These are phyloP conservation scores for Sodiomyces alkalinus DNA, from an alignment of 2,329 filamentous ascomycete genomes.

Conservation along the genomic window DNA sequence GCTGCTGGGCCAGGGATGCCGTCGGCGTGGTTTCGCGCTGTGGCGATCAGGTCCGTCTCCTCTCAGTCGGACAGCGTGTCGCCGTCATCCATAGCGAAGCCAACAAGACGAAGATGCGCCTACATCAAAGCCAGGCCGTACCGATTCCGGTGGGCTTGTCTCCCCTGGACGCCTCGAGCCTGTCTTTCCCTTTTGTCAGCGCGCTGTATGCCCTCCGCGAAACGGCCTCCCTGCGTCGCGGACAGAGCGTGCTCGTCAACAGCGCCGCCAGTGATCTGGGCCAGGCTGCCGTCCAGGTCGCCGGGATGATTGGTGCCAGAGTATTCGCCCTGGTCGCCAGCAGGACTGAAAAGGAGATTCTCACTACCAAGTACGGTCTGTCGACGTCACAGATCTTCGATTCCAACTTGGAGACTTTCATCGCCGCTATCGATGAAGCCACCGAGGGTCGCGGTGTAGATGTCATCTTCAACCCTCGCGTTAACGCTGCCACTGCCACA, in stretches of 20 bases:
- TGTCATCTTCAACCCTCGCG: conserved; percentile 2
- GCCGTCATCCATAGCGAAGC: conserved; percentile 1
- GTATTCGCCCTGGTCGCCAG: background rate
- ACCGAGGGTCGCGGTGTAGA: background rate
- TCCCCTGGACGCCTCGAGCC: conserved; percentile 2
- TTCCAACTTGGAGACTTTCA: background rate
- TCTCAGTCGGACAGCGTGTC: conserved; percentile 6
- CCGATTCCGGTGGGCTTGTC: background rate
- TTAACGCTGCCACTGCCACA: no score
- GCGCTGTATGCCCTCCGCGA: conserved; percentile 10
- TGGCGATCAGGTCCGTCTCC: conserved; percentile 7
- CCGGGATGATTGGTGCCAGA: background rate
- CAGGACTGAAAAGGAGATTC: background rate
- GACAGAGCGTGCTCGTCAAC: conserved; percentile 11
- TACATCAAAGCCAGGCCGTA: conserved; percentile 1
- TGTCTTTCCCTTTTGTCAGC: conserved; percentile 1
- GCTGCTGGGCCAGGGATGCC: conserved; percentile 4
- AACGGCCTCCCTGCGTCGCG: conserved; percentile 11
- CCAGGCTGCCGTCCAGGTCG: conserved; percentile 7
- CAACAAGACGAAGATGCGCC: no score
- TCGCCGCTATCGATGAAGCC: background rate
- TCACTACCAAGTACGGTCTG: background rate
- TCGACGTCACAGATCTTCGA: background rate
- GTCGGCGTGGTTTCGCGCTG: conserved; percentile 5
- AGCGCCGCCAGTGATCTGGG: conserved; percentile 11